A percentile compares a stretch with the other conserved stretches of the same genome.
phyloP scores from a whole-genome alignment of 768 basidiomycete species.

The Lactarius deliciosus region DNA sequence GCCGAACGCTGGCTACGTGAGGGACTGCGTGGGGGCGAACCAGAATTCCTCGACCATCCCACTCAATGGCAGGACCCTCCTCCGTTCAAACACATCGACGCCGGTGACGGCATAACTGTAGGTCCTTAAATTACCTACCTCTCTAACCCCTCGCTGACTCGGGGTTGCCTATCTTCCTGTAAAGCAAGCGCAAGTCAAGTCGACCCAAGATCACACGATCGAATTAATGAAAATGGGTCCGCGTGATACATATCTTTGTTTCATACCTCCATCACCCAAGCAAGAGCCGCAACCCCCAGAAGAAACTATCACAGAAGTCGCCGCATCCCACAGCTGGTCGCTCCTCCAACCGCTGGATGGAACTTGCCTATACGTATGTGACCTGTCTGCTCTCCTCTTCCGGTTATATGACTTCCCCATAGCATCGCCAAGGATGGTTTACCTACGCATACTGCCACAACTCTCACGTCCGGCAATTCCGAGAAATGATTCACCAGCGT shows the following conservation, averaged over 20 bases:
- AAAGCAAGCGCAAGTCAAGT: slow-evolving; percentile 13
- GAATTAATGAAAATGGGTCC: slow-evolving; percentile 76
- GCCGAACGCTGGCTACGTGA: slow-evolving; percentile 71
- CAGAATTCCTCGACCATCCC: slow-evolving; percentile 71
- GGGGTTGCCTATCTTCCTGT: neutral
- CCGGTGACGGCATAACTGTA: slow-evolving; percentile 43
- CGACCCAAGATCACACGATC: slow-evolving; percentile 48
- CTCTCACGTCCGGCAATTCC: slow-evolving; percentile 93
- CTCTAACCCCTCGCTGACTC: slow-evolving; percentile 10
- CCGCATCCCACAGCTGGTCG: slow-evolving; percentile 78
- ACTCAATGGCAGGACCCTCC: slow-evolving; percentile 41
- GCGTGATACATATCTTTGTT: slow-evolving; percentile 69
- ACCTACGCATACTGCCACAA: slow-evolving; percentile 98
- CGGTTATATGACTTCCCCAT: slow-evolving; percentile 27
- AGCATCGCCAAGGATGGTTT: slow-evolving; percentile 93
- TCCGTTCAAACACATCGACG: slow-evolving; percentile 59
- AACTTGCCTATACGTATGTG: slow-evolving; percentile 81
- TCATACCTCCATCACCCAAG: slow-evolving; percentile 66
- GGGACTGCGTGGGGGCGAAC: slow-evolving; percentile 72
- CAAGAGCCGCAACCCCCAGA: slow-evolving; percentile 48
- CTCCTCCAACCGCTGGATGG: slow-evolving; percentile 77
- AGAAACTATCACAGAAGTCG: slow-evolving; percentile 56
- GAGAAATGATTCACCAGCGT: slow-evolving; percentile 68
- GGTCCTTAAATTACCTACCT: slow-evolving; percentile 6
- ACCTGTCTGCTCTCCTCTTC: slow-evolving; percentile 34